Evolutionary conservation across 2,329 filamentous ascomycete species (phyloP), one percentile per base, ranked within the genome.

Genomic region (Colletotrichum coccodes): DNA sequence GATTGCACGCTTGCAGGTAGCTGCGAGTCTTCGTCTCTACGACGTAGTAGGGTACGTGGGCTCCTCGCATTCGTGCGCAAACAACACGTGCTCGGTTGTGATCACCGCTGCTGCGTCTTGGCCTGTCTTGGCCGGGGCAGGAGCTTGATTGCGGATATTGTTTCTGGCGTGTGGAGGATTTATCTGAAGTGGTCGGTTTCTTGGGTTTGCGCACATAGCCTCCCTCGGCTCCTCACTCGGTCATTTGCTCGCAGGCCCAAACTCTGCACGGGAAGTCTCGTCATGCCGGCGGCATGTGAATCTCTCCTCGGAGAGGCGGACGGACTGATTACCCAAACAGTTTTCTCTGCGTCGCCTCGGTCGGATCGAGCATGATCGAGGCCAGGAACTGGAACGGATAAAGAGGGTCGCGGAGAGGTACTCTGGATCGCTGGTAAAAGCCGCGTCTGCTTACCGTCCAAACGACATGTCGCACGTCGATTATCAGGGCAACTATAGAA

Each of bases 91-190:
- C n/a, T 44, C n/a, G 30, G 16, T 42, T 34, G 32, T 12, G 60
- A 56, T 44, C 38, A 6, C 21, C 60, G 14, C 30, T 46, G 34
- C n/a, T 34, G 36, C 32, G 34, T 16, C 54, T 68, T 65, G 54
- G 65, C 65, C 23, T 5, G 38, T 23, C 65, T 65, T 68, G 65
- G 61, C 61, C 23, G 32, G 38, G 5, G 26, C 60, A 40, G 21
- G 40, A 36, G 11, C 26, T 30, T 30, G 30, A 50, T 57, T 46
- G 26, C 16, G 5, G 42, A 12, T 36, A 32, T 26, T 46, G 58
- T 57, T 57, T 66, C 50, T 66, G 11, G 8, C 26, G 50, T 23
- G 23, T n/a, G 6, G 8, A 28, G 2, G 7, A n/a, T 68, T 58
- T 63, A 67, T 58, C 30, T 53, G 60, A 67, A 36, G 63, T 32